A percentile compares a stretch with the other conserved stretches of the same genome.
Evolutionary conservation across 2,329 filamentous ascomycete genomes (phyloP).

Genomic region (Microdochium nivale): DNA sequence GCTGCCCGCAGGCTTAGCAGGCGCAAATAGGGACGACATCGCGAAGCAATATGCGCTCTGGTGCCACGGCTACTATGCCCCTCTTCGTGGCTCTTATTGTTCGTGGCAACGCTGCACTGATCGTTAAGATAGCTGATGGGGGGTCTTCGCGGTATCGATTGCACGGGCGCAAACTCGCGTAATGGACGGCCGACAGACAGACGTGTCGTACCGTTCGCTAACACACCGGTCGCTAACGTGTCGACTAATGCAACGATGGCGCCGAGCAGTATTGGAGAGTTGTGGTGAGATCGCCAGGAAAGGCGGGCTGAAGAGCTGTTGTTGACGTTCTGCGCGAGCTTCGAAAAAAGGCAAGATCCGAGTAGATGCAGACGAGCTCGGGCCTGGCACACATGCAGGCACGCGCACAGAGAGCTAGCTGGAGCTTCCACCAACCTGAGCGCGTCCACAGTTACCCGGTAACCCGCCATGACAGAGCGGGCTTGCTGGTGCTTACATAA

Average conservation of each 20-base stretch:
- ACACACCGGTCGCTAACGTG: not conserved
- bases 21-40: not conserved
- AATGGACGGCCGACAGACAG: not conserved
- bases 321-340: slow-evolving; percentile 16
- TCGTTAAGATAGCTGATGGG: not conserved
- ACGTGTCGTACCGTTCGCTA: not conserved
- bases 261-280: not conserved
- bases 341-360: slow-evolving; percentile 4
- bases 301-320: not conserved
- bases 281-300: not conserved
- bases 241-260: not conserved
- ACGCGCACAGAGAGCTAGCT: not conserved
- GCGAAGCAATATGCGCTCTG: not conserved
- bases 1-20: slow-evolving; percentile 9
- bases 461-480: not conserved
- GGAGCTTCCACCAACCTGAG: not conserved
- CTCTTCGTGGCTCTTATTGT: slow-evolving; percentile 23
- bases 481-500: not conserved
- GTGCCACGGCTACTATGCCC: no score
- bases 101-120: not conserved
- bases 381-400: not conserved
- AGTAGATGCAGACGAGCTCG: not conserved
- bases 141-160: not conserved
- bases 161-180: not conserved
- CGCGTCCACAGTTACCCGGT: not conserved